These are phyloP conservation scores for Scheffersomyces parashehatae DNA, from an alignment of 1,139 yeast genomes.

Conservation along the genomic window DNA sequence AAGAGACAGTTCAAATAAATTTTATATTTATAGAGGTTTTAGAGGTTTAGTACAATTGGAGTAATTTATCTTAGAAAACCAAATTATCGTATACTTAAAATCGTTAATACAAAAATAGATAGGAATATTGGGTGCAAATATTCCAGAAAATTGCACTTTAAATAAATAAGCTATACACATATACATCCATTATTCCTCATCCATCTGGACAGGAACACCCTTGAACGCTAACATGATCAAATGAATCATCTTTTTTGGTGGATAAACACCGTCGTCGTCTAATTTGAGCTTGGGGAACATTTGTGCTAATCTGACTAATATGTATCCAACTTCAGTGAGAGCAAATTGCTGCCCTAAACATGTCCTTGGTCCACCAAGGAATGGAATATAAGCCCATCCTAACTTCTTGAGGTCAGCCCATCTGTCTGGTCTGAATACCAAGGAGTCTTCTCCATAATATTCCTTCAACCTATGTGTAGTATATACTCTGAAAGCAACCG, in stretches of 20 bases:
- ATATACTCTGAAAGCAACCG: slow-evolving; percentile 3
- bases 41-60: no score
- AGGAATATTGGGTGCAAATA: no score
- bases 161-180: no score
- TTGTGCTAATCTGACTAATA: slow-evolving; percentile 20
- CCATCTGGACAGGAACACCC: slow-evolving; percentile 17
- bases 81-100: no score
- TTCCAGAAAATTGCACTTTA: no score
- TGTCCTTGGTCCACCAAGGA: slow-evolving; percentile 39
- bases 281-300: slow-evolving; percentile 27
- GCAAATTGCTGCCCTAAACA: slow-evolving; percentile 45
- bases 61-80: no score
- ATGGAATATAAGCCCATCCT: slow-evolving; percentile 40
- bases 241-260: slow-evolving; percentile 28
- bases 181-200: no score
- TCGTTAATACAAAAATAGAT: no score
- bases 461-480: neutral
- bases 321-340: slow-evolving; percentile 37
- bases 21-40: no score
- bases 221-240: slow-evolving; percentile 28
- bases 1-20: no score
- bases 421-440: slow-evolving; percentile 7
- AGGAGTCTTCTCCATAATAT: slow-evolving; percentile 7
- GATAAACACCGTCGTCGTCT: slow-evolving; percentile 21
- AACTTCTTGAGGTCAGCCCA: slow-evolving; percentile 15